Evolutionary conservation across 1,284 basidiomycete genomes (phyloP), one percentile per base, ranked within the genome.

Genomic region (Ganoderma resinaceum): DNA sequence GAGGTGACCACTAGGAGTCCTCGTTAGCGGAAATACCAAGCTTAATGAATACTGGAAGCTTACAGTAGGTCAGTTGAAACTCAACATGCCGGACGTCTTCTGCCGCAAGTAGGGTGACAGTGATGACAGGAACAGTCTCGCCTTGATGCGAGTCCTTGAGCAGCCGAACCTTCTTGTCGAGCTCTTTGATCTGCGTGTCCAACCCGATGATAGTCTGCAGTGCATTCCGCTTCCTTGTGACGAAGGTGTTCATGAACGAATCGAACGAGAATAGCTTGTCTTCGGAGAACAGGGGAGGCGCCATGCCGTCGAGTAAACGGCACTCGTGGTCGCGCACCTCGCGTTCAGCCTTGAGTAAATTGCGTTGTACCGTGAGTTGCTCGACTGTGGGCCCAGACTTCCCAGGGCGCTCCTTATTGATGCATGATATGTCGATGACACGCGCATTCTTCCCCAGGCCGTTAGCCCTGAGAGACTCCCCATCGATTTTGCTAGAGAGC

Each of bases 1-100:
- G n/a, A n/a, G 59, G 73, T 78, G 20, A 90, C 88, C 64, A 88
- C 89, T 70, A 16, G 12, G 12, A 33, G 31, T 2, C 53, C 12
- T 3, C 12, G 26, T 57, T 23, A 62, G 60, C 43, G n/a, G 3
- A 3, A 1, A 20, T 23, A 9, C 37, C 5, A 16, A 12, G 35
- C 9, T 35, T 62, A 16, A 40, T 58, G 43, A 35, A 26, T 60
- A 33, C 8, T 23, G 26, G 42, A 57, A 20, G 76, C 86, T 61
- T 75, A 88, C 87, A 80, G 71, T 90, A 89, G 12, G 84, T 86
- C n/a, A 89, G 74, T 63, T 82, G 85, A 61, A 89, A 77, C 35
- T 84, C 80, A n/a, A n/a, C n/a, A n/a, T n/a, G n/a, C n/a, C n/a
- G n/a, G n/a, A n/a, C n/a, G n/a, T n/a, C n/a, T n/a, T n/a, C n/a